These are phyloP conservation scores for Fusarium decemcellulare DNA, from an alignment of 2,329 filamentous ascomycete species.

Conservation along the genomic window DNA sequence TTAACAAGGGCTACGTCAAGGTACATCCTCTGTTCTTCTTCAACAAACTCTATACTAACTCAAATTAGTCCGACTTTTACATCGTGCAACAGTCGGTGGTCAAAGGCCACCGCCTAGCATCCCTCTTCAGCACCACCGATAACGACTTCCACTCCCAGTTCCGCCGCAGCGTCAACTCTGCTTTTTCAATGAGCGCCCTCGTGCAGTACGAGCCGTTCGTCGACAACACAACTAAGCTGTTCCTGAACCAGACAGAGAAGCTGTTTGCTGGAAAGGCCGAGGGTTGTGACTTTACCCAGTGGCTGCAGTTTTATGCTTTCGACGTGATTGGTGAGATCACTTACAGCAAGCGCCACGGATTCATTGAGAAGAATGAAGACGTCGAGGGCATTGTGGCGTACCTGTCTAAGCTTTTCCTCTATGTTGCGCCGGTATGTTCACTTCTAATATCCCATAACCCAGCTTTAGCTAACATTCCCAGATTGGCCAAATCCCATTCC, in stretches of 20 bases:
- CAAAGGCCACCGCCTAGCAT: conserved; percentile 76
- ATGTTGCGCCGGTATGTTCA: conserved; percentile 74
- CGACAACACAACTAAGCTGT: conserved; percentile 80
- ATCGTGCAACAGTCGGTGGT: conserved; percentile 82
- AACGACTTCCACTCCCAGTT: conserved; percentile 83
- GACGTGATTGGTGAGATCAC: conserved; percentile 86
- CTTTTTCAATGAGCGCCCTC: conserved; percentile 83
- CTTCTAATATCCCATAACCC: rapidly evolving
- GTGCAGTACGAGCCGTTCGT: conserved; percentile 87
- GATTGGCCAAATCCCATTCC: conserved; percentile 81
- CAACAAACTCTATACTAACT: conserved; percentile 66
- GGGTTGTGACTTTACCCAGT: conserved; percentile 73
- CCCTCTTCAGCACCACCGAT: conserved; percentile 82
- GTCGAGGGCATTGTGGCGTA: conserved; percentile 81
- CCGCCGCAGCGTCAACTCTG: conserved; percentile 80
- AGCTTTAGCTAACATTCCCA: conserved; percentile 42
- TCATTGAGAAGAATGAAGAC: conserved; percentile 81
- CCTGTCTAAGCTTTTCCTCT: conserved; percentile 75
- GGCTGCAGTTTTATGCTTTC: conserved; percentile 87
- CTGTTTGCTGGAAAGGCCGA: conserved; percentile 62
- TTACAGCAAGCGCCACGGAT: conserved; percentile 82
- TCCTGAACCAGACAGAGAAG: conserved; percentile 73
- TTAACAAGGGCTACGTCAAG: conserved; percentile 87
- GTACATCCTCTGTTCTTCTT: conserved; percentile 55
- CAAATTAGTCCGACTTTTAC: conserved; percentile 80